These are phyloP conservation scores for Aureobasidium sp. DNA, from an alignment of 2,329 filamentous ascomycete species.

Conservation along the genomic window DNA sequence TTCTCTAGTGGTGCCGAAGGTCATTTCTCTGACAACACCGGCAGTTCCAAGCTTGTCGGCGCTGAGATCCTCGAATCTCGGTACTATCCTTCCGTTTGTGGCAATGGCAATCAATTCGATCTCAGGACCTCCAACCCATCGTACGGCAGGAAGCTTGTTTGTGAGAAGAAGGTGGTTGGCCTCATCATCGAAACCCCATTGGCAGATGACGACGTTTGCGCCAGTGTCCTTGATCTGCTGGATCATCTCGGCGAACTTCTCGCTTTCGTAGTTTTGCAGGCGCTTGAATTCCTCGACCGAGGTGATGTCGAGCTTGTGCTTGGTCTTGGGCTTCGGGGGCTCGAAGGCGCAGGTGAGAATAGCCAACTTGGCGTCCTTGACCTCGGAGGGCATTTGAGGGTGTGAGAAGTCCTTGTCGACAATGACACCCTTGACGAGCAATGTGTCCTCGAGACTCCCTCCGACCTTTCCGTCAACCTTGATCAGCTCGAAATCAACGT, in stretches of 20 bases:
- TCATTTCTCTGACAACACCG: slow-evolving; percentile 88
- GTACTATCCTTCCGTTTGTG: slow-evolving; percentile 95
- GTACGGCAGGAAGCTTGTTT: slow-evolving; percentile 89
- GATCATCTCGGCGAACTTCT: slow-evolving; percentile 98
- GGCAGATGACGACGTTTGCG: slow-evolving; percentile 95
- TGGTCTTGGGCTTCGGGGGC: slow-evolving; percentile 98
- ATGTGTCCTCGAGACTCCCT: slow-evolving; percentile 82
- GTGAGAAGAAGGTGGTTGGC: slow-evolving; percentile 95
- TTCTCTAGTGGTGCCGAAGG: slow-evolving; percentile 92
- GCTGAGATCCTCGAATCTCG: slow-evolving; percentile 89
- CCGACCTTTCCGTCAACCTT: slow-evolving; percentile 99
- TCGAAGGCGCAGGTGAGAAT: slow-evolving; percentile 98
- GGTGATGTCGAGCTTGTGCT: slow-evolving; percentile 98
- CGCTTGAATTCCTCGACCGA: slow-evolving; percentile 98
- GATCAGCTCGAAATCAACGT: slow-evolving; percentile 98
- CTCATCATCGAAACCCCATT: slow-evolving; percentile 99
- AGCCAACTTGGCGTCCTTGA: slow-evolving; percentile 90
- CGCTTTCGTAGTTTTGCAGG: slow-evolving; percentile 87
- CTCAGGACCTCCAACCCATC: slow-evolving; percentile 97
- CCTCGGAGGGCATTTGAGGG: slow-evolving; percentile 96
- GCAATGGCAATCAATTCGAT: slow-evolving; percentile 98
- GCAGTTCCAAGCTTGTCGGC: slow-evolving; percentile 85
- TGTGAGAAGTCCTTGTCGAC: slow-evolving; percentile 99
- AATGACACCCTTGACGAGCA: slow-evolving; percentile 96
- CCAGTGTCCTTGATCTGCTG: slow-evolving; percentile 95